Conservation (phyloP, 2,329 filamentous ascomycete genomes). For the Sporothrix schenckii region DNA sequence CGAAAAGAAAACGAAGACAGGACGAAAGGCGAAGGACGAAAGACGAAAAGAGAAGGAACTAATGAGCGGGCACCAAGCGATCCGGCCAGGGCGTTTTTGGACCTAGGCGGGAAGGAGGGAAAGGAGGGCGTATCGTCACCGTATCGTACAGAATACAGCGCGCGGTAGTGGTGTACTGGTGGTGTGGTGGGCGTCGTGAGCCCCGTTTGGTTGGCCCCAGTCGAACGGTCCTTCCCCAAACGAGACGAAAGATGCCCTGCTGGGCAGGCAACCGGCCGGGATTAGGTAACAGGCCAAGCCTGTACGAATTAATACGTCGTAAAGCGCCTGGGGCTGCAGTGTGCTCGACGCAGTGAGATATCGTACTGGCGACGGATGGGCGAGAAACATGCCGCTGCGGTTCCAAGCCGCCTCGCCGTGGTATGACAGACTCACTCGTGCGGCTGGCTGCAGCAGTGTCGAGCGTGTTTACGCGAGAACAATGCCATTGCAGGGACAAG, state of each 20-base stretch:
- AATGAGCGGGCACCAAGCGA: conserved; percentile 16
- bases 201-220: not conserved
- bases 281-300: conserved; percentile 21
- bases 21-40: not conserved
- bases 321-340: not conserved
- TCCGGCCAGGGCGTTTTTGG: conserved; percentile 23
- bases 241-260: not conserved
- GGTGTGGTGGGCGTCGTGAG: not conserved
- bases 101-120: not conserved
- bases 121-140: not conserved
- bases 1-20: not conserved
- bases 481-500: conserved; percentile 4
- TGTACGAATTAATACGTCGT: too few relatives aligned
- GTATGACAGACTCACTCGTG: not conserved
- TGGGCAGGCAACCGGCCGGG: not conserved
- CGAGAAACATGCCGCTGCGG: not conserved
- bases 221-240: not conserved
- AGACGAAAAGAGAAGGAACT: conserved; percentile 11
- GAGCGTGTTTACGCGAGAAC: conserved; percentile 8
- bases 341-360: conserved; percentile 5
- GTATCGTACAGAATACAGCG: not conserved
- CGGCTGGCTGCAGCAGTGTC: conserved; percentile 15
- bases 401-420: not conserved
- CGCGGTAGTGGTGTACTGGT: not conserved
- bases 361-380: not conserved